These are phyloP conservation scores for Porodaedalea pini DNA, from an alignment of 1,284 basidiomycete genomes.

Conservation along the genomic window DNA sequence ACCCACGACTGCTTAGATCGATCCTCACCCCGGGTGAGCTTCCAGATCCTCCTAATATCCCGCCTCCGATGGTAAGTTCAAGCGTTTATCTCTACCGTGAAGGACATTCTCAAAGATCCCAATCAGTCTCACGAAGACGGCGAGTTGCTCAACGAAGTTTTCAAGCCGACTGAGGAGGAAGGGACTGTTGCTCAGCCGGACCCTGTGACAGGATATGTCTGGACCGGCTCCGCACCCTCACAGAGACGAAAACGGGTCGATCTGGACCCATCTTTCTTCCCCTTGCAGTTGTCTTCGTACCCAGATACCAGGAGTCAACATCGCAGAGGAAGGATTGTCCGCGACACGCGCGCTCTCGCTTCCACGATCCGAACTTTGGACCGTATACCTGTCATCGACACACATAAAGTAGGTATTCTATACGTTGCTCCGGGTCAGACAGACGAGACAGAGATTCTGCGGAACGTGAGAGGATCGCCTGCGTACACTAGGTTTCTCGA, in stretches of 20 bases:
- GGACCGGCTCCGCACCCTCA: slow-evolving; percentile 80
- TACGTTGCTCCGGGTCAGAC: slow-evolving; percentile 94
- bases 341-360: slow-evolving; percentile 51
- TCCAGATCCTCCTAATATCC: neutral
- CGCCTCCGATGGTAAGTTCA: slow-evolving; percentile 4
- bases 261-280: slow-evolving; percentile 86
- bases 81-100: neutral
- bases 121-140: neutral
- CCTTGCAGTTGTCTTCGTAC: slow-evolving; percentile 84
- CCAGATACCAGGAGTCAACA: slow-evolving; percentile 45
- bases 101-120: neutral
- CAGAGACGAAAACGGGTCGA: slow-evolving; percentile 82
- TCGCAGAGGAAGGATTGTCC: slow-evolving; percentile 43
- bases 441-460: slow-evolving; percentile 82
- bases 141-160: slow-evolving; percentile 22
- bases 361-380: slow-evolving; percentile 73
- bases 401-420: slow-evolving; percentile 94
- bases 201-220: slow-evolving; percentile 77
- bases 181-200: slow-evolving; percentile 44
- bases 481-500: slow-evolving; percentile 92
- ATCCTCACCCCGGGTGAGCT: slow-evolving; percentile 32
- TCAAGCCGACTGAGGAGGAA: slow-evolving; percentile 24
- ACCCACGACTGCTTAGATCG: slow-evolving; percentile 29
- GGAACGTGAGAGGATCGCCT: slow-evolving; percentile 90
- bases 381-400: slow-evolving; percentile 92